These are phyloP conservation scores for Xerocomellus amylosporus DNA, from an alignment of 768 basidiomycete genomes.

Conservation along the genomic window DNA sequence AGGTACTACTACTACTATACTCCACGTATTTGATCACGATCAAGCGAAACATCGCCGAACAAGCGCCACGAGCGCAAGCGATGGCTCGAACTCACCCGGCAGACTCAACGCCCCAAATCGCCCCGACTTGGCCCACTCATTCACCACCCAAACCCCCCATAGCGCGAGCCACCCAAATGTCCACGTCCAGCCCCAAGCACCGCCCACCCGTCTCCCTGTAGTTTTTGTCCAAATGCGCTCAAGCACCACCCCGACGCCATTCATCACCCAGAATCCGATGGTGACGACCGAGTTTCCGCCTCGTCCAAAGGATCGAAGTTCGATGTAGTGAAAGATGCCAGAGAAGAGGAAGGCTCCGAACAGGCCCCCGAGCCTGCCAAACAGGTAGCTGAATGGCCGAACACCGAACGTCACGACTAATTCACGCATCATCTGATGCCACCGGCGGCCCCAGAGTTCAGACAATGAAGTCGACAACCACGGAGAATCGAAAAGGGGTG, in stretches of 20 bases:
- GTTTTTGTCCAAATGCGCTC: no score
- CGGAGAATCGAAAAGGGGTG: conserved; percentile 56
- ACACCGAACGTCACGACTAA: conserved; percentile 49
- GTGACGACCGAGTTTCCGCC: not conserved
- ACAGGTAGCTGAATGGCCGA: conserved; percentile 39
- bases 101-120: not conserved
- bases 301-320: conserved; percentile 54
- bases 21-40: no score
- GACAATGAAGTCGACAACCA: conserved; percentile 54
- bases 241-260: no score
- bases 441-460: conserved; percentile 59
- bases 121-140: no score
- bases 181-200: no score
- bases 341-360: conserved; percentile 59
- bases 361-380: conserved; percentile 49
- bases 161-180: no score
- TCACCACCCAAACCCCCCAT: no score
- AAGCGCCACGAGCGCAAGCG: conserved; percentile 25
- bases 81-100: conserved; percentile 11
- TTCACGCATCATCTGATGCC: conserved; percentile 67
- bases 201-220: no score
- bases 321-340: conserved; percentile 54
- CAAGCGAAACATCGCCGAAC: not conserved
- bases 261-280: no score
- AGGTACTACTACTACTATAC: no score